Percentiles rank a stretch among this genome's conserved stretches.
Conservation (phyloP, 202 grass and related monocot species). For the Carex sylvatica region DNA sequence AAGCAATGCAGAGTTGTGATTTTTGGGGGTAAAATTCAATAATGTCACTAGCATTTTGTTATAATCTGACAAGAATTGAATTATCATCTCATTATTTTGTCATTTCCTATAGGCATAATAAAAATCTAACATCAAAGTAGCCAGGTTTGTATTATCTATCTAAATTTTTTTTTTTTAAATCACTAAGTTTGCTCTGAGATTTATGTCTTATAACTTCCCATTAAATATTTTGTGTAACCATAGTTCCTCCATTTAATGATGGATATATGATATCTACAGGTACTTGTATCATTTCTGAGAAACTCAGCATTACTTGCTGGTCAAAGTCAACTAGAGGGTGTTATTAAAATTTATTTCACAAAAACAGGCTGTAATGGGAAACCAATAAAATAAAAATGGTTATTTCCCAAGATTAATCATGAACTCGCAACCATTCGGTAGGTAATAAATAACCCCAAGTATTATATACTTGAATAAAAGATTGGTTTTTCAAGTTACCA, state of each 20-base stretch:
- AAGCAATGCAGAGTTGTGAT: not conserved
- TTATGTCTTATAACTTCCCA: not conserved
- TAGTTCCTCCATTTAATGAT: not conserved
- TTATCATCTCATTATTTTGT: not conserved
- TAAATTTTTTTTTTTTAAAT: too few relatives aligned
- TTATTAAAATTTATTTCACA: not conserved
- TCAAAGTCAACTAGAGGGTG: not conserved
- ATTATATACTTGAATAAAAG: too few relatives aligned
- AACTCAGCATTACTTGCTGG: not conserved
- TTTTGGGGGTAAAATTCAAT: not conserved
- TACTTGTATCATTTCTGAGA: not conserved
- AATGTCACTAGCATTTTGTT: not conserved
- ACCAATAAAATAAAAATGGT: not conserved
- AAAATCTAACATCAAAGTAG: too few relatives aligned
- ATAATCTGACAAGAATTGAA: not conserved
- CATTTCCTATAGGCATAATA: not conserved
- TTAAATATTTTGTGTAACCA: not conserved
- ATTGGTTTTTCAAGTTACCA: too few relatives aligned
- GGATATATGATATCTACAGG: not conserved
- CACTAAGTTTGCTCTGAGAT: not conserved
- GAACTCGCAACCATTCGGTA: too few relatives aligned
- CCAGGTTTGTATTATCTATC: too few relatives aligned
- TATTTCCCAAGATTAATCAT: too few relatives aligned
- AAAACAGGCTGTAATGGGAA: not conserved
- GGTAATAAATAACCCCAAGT: too few relatives aligned